Conservation (phyloP, 306 rosid species). For the Dalbergia cochinchinensis region DNA sequence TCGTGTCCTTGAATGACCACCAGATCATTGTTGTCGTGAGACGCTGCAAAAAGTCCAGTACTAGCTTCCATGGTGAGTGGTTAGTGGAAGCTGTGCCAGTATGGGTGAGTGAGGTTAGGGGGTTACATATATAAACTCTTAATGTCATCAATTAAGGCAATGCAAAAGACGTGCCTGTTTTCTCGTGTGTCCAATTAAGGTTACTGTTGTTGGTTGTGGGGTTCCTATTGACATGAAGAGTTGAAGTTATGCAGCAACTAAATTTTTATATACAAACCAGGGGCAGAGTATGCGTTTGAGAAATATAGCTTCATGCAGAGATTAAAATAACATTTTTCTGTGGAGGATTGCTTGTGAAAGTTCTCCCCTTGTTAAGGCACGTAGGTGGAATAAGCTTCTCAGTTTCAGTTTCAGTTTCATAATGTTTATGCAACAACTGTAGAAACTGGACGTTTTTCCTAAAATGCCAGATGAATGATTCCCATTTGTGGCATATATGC, state of each 20-base stretch:
- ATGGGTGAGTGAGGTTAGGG: constrained; percentile 37
- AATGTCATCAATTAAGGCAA: constrained; percentile 21
- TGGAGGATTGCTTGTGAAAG: constrained; percentile 35
- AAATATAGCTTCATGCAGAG: constrained; percentile 27
- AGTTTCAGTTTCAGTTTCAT: constrained; percentile 51
- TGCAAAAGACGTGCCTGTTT: constrained; percentile 14
- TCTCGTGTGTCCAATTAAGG: constrained; percentile 47
- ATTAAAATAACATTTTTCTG: constrained; percentile 12
- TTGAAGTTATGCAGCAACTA: constrained; percentile 53
- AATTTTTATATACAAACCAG: constrained; percentile 7
- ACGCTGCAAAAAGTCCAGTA: constrained; percentile 91
- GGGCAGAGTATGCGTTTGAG: constrained; percentile 31
- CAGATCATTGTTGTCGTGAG: constrained; percentile 90
- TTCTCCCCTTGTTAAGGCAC: constrained; percentile 37
- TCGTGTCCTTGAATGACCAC: constrained; percentile 87
- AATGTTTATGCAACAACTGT: constrained; percentile 43
- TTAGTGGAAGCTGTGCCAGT: constrained; percentile 46
- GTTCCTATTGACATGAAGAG: constrained; percentile 46
- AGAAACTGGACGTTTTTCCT: constrained; percentile 54
- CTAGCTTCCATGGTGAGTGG: constrained; percentile 79
- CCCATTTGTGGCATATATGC: constrained; percentile 2
- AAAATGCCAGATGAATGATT: constrained; percentile 13
- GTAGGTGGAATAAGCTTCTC: constrained; percentile 47
- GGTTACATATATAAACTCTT: constrained; percentile 41
- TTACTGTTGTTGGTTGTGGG: constrained; percentile 48